Base-by-base conservation (phyloP, 2,329 filamentous ascomycete genomes). In the Ascochyta clinopodiicola region DNA sequence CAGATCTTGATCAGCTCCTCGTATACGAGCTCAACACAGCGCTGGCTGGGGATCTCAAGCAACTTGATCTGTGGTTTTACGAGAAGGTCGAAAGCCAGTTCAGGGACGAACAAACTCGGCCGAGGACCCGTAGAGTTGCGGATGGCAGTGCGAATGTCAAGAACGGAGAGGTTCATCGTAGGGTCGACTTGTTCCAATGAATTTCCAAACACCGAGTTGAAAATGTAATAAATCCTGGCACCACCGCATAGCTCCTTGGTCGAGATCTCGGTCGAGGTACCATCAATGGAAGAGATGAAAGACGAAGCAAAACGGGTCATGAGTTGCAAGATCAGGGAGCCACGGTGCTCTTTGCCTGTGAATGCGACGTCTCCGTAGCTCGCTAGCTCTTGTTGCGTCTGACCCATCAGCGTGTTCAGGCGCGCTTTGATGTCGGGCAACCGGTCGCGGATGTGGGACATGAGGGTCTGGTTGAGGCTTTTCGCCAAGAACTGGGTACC, bases 1-100 rank as follows among this genome's bases (percentile, higher is more conserved):
- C 95, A 97, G 65, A 99, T 98, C 79, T 99, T 99, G 80, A 99
- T 99, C 39, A 99, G 84, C 77, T 99, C 95, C 75, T 99, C 95
- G 75, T 99, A 99, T 2, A 99, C 95, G 49, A 99, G 85, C 78
- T 99, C 95, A 45, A 99, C 95, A 71, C 95, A 99, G 67, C 95
- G 88, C 74, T 99, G 95, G 73, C 92, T 96, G 9, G 95, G 95
- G 24, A 95, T 87, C 75, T 99, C 95, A 25, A 99, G 82, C 48
- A 99, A 84, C 80, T 98, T 98, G 77, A 99, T 99, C 76, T 99
- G 95, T 25, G 95, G 95, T 78, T 99, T 99, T 40, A 99, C 95
- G 39, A 99, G 85, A 21, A 99, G 85, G 75, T 99, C 95, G 75
- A 99, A 99, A 1, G 95, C 95, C 79, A 99, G 88, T 76, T 99